Percentiles rank a stretch among this genome's conserved stretches.
Evolutionary conservation across 1,139 yeast species (phyloP).

Genomic region (Pichia sp.): DNA sequence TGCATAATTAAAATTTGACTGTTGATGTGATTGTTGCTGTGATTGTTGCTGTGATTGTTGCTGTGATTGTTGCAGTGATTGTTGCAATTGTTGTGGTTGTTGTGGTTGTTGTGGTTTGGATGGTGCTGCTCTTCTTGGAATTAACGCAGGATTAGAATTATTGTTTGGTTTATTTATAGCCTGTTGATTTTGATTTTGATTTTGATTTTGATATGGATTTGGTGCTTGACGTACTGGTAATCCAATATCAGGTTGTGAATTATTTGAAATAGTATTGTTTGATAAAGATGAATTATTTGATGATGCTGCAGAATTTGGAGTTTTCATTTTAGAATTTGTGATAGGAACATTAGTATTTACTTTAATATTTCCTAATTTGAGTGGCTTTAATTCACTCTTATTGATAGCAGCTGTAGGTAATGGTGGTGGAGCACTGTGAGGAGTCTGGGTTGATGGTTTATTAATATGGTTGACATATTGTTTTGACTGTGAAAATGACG

Average conservation of each 20-base stretch:
- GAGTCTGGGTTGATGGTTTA: slow-evolving; percentile 22
- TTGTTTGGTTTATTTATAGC: background rate
- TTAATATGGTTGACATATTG: slow-evolving; percentile 3
- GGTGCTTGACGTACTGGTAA: slow-evolving; percentile 41
- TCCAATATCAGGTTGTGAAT: slow-evolving; percentile 22
- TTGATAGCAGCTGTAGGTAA: background rate
- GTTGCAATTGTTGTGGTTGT: slow-evolving; percentile 6
- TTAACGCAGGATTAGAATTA: background rate
- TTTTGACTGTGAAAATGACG: slow-evolving; percentile 1
- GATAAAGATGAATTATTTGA: slow-evolving; percentile 1
- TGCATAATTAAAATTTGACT: no score
- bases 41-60: slow-evolving; percentile 2
- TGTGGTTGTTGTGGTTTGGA: slow-evolving; percentile 10
- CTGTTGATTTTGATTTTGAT: slow-evolving; percentile 28
- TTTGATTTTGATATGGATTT: slow-evolving; percentile 32
- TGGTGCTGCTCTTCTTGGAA: slow-evolving; percentile 15
- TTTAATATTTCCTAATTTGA: slow-evolving; percentile 6
- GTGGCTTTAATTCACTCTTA: slow-evolving; percentile 1
- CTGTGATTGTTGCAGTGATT: slow-evolving; percentile 1
- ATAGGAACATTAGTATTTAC: slow-evolving; percentile 1
- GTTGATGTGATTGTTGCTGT: slow-evolving; percentile 1
- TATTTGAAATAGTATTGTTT: background rate
- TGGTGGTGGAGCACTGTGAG: slow-evolving; percentile 19
- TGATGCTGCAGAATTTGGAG: slow-evolving; percentile 8
- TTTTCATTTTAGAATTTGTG: background rate